These are phyloP conservation scores for Westerdykella sp. DNA, from an alignment of 2,329 filamentous ascomycete genomes.

Conservation along the genomic window DNA sequence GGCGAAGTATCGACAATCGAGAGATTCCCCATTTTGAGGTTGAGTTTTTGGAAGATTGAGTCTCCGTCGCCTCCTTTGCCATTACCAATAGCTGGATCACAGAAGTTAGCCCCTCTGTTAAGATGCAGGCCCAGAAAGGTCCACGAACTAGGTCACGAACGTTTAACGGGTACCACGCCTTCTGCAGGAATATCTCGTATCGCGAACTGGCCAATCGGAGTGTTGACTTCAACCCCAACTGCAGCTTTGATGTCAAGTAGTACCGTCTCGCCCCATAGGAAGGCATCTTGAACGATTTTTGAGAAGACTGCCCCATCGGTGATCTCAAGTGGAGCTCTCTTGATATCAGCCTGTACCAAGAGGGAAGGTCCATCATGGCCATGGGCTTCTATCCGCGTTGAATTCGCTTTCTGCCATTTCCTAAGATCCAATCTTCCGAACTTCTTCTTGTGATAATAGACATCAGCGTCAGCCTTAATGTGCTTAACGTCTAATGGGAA, in stretches of 20 bases:
- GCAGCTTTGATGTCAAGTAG: constrained; percentile 67
- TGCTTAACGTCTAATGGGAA: constrained; percentile 72
- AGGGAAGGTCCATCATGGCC: constrained; percentile 57
- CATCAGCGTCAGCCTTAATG: constrained; percentile 70
- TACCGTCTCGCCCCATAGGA: constrained; percentile 68
- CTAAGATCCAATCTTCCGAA: constrained; percentile 73
- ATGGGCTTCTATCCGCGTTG: constrained; percentile 58
- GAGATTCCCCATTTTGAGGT: constrained; percentile 64
- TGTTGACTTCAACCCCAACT: constrained; percentile 77
- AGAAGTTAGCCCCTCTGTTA: constrained; percentile 27
- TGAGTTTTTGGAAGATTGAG: constrained; percentile 47
- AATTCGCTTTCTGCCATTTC: constrained; percentile 80
- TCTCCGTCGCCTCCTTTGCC: constrained; percentile 38
- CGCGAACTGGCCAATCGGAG: constrained; percentile 72
- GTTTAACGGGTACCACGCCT: constrained; percentile 84
- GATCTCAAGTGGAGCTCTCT: constrained; percentile 74
- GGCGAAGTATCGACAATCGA: constrained; percentile 66
- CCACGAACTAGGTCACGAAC: constrained; percentile 63
- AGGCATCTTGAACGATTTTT: constrained; percentile 70
- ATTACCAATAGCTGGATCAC: constrained; percentile 29
- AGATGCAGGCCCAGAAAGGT: constrained; percentile 16
- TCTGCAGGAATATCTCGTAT: constrained; percentile 77
- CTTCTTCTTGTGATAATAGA: constrained; percentile 70
- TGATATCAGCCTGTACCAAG: constrained; percentile 67
- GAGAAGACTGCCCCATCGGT: constrained; percentile 73